Conservation (phyloP, 345 rosid species). For the Eucalyptus sp. region DNA sequence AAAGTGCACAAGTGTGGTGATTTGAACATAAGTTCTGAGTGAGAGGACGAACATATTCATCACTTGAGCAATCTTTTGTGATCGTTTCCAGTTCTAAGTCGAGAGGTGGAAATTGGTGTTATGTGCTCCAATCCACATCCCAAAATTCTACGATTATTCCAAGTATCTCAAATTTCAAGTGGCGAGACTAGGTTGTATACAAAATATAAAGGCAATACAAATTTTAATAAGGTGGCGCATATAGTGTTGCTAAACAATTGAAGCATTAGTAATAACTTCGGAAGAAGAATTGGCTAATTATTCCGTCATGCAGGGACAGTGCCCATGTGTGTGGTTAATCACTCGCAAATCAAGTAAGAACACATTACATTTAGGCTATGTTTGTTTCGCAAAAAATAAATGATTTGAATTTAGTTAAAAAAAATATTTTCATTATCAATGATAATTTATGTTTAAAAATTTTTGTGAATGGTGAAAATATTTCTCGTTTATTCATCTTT, state of each 20-base stretch:
- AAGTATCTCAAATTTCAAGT: background rate
- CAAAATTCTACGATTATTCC: background rate
- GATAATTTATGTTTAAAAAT: no score
- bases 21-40: background rate
- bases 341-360: background rate
- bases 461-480: no score
- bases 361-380: background rate
- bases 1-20: background rate
- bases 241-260: background rate
- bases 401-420: no score
- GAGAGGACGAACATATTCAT: background rate
- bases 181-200: background rate
- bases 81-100: background rate
- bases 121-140: background rate
- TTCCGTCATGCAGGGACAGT: background rate
- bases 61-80: background rate
- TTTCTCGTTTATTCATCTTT: no score
- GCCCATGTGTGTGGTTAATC: background rate
- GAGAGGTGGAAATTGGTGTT: background rate
- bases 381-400: no score
- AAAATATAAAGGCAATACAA: background rate
- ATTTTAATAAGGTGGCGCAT: background rate
- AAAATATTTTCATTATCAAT: no score
- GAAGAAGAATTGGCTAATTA: background rate
- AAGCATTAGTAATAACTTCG: background rate